A percentile compares a stretch with the other conserved stretches of the same genome.
These are phyloP conservation scores for Osmanthus fragrans DNA, from an alignment of 257 asterid species.

Conservation along the genomic window DNA sequence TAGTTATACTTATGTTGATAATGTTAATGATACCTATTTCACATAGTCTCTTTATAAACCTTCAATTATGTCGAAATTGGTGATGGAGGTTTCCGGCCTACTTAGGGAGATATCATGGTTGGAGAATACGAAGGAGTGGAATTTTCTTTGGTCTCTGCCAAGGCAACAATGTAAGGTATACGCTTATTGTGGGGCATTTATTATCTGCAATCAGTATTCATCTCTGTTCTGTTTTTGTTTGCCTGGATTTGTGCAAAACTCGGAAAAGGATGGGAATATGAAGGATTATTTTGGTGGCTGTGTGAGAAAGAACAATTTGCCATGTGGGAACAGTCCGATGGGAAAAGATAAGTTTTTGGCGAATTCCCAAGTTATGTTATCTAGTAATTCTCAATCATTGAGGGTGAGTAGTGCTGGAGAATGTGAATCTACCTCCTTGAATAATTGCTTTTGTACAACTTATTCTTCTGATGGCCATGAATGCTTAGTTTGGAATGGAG, in stretches of 20 bases:
- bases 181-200: constrained; percentile 10
- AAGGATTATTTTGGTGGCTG: constrained; percentile 22
- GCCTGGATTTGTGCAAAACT: not conserved
- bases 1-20: not conserved
- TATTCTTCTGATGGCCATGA: constrained; percentile 33
- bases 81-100: constrained; percentile 1
- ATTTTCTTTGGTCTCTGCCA: not conserved
- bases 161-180: not conserved
- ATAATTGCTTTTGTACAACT: constrained; percentile 47
- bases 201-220: constrained; percentile 3
- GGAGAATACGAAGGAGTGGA: not conserved
- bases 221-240: not conserved
- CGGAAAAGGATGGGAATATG: not conserved
- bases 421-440: constrained; percentile 43
- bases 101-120: not conserved
- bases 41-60: not conserved
- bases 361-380: constrained; percentile 24
- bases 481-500: constrained; percentile 43
- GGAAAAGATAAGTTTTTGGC: constrained; percentile 33
- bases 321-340: constrained; percentile 32
- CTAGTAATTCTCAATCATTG: constrained; percentile 9
- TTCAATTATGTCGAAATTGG: not conserved
- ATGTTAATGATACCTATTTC: constrained; percentile 5
- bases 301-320: constrained; percentile 36
- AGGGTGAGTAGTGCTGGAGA: constrained; percentile 24